Base-by-base conservation (phyloP, 768 basidiomycete species). In the Lactifluus pinguis region DNA sequence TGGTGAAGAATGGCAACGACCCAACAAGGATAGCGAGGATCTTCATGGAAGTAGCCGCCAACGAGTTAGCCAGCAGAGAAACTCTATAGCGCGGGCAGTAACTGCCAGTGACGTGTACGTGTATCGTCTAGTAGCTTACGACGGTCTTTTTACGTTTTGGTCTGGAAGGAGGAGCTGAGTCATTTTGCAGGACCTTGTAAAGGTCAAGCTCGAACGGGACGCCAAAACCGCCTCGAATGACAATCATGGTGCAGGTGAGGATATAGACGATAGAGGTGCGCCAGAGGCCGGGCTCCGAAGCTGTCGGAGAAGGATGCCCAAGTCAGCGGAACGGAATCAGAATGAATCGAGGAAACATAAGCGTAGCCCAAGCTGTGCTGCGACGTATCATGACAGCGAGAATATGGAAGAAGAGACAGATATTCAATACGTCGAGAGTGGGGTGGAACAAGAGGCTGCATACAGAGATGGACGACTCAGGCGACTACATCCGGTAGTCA, bases 151-250 rank as follows among this genome's bases (percentile, higher is more conserved):
- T 4, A 9, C 32, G 6, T 34, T 34, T 34, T 34, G 9, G 6
- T 9, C 9, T 34, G 9, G 32, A 34, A 34, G 6, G 32, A 34
- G 6, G 32, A 34, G 38, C 36, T 59, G 45, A 39, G 50, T 36
- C 38, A n/a, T 29, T 17, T 15, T 9, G 14, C 54, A 74, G 71
- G 70, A 73, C 38, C 69, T 71, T 3, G 60, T 73, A 14, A 70
- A 73, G 53, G 57, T 62, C 32, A 65, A 66, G n/a, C 49, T 68
- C 13, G 63, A 68, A 6, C 65, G 59, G 25, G 65, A 66, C 42
- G 30, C 17, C n/a, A 17, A n/a, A 4, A 17, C 5, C 19, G 19
- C 19, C 51, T 7, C n/a, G 19, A 7, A 8, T 6, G 29, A 30
- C 17, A 34, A 25, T 25, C 25, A 25, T 25, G 25, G 25, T 25